phyloP scores from a whole-genome alignment of 176 grass and related monocot species.

The Aegilops sharonensis region DNA sequence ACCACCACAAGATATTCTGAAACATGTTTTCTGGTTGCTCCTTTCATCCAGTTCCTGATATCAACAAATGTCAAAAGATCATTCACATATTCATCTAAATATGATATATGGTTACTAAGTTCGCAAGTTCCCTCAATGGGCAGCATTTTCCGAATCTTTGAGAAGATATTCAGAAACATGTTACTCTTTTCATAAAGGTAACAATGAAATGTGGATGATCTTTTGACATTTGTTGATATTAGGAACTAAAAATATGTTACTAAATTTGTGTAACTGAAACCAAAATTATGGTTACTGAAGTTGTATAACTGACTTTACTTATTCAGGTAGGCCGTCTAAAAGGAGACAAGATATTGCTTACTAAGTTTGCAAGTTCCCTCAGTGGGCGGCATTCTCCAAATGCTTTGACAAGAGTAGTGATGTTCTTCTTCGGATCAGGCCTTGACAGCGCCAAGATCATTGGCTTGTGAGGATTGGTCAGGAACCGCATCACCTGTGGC shows the following conservation, averaged over 20 bases:
- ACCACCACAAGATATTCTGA: slow-evolving; percentile 6
- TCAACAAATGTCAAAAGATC: too few relatives aligned
- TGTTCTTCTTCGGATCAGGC: slow-evolving; percentile 95
- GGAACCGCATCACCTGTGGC: slow-evolving; percentile 75
- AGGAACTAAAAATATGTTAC: not conserved
- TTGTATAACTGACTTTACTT: not conserved
- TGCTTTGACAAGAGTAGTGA: slow-evolving; percentile 92
- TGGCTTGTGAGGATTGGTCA: slow-evolving; percentile 96
- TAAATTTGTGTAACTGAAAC: not conserved
- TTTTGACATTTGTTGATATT: slow-evolving; percentile 17
- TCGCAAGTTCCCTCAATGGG: slow-evolving; percentile 78
- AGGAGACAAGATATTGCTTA: slow-evolving; percentile 42
- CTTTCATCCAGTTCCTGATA: not conserved
- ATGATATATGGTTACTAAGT: slow-evolving; percentile 62
- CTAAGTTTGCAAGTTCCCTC: slow-evolving; percentile 94
- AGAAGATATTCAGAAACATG: slow-evolving; percentile 40
- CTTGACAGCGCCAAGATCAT: slow-evolving; percentile 91
- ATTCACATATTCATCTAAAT: too few relatives aligned
- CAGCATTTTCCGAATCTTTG: slow-evolving; percentile 90
- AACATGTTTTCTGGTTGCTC: not conserved
- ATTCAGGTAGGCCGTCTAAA: not conserved
- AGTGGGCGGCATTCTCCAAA: slow-evolving; percentile 88
- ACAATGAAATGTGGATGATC: not conserved
- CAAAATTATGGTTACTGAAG: not conserved
- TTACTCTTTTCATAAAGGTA: not conserved